phyloP scores from a whole-genome alignment of 179 eudicot genomes.

The Dionaea muscipula region DNA sequence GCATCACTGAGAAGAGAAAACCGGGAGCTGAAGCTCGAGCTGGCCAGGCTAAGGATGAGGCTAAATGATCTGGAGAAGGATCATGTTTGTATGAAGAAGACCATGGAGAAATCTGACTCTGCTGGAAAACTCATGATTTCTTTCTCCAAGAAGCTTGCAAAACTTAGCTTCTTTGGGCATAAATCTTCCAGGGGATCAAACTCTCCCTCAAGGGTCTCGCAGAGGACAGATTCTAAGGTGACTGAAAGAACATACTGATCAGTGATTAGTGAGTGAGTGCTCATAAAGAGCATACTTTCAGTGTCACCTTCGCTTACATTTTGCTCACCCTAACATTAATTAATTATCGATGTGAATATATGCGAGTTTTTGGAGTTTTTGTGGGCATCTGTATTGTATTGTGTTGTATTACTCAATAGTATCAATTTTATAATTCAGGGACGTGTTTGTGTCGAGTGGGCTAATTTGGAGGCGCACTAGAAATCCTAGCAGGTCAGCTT shows the following conservation, averaged over 20 bases:
- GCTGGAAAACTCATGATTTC: slow-evolving; percentile 58
- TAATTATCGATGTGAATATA: no score
- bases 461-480: no score
- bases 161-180: slow-evolving; percentile 50
- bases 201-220: slow-evolving; percentile 63
- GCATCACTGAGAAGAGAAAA: slow-evolving; percentile 83
- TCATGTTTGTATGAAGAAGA: slow-evolving; percentile 80
- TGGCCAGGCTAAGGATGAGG: slow-evolving; percentile 82
- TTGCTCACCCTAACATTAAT: no score
- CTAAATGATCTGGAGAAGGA: slow-evolving; percentile 89
- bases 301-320: no score
- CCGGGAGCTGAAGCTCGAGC: slow-evolving; percentile 85
- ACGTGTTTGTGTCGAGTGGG: no score
- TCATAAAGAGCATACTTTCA: no score
- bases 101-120: slow-evolving; percentile 60
- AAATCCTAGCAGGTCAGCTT: no score
- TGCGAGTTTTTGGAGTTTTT: no score
- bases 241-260: slow-evolving; percentile 49
- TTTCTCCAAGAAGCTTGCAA: slow-evolving; percentile 61
- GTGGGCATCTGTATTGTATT: no score
- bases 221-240: slow-evolving; percentile 55
- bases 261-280: no score
- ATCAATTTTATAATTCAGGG: no score
- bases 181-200: slow-evolving; percentile 57
- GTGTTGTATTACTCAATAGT: no score